Base-by-base conservation (phyloP, 169 alveolate species). In the Eimeria maxima region DNA sequence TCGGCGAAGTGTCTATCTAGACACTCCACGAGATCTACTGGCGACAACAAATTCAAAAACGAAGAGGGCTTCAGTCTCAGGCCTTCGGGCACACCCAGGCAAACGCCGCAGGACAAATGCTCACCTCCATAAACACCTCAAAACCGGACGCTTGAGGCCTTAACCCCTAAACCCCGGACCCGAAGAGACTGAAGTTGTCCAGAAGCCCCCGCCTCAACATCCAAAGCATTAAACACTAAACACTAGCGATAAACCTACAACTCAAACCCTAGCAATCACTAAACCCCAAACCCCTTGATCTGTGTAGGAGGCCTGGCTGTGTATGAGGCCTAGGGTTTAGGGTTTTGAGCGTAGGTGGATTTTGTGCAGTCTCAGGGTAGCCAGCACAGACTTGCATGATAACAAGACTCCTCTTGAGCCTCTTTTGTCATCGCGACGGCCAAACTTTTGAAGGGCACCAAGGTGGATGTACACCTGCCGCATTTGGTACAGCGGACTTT, bases 361-460 rank as follows among this genome's bases (percentile, higher is more conserved):
- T 53, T 53, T 53, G 18, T 53, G 11, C 18, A 53, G 63, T 53
- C 11, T 53, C 18, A 53, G 63, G 63, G 69, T 0, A 18, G 11
- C 5, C n/a, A 20, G 27, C 4, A 60, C 69, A 6, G 33, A 93
- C 96, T 57, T n/a, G 96, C 93, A 60, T 83, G 89, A 53, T 83
- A 57, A 42, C 95, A 86, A 20, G 96, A 90, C 65, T 94, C 92
- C 45, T 94, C 84, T 42, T 94, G 96, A 4, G 96, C 96, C 90
- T 94, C 94, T 65, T 55, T 63, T 7, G 96, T 94, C 96, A 94
- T 94, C 33, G 96, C 96, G 16, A 94, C 89, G 4, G 96, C 96
- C 90, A 94, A 84, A 24, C 91, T 83, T 33, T 94, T 94, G 94
- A 94, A 94, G 16, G 96, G 96, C 16, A 94, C 96, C 18, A 94